Conservation (phyloP, 2,329 filamentous ascomycete genomes). For the Falciphora oryzae region DNA sequence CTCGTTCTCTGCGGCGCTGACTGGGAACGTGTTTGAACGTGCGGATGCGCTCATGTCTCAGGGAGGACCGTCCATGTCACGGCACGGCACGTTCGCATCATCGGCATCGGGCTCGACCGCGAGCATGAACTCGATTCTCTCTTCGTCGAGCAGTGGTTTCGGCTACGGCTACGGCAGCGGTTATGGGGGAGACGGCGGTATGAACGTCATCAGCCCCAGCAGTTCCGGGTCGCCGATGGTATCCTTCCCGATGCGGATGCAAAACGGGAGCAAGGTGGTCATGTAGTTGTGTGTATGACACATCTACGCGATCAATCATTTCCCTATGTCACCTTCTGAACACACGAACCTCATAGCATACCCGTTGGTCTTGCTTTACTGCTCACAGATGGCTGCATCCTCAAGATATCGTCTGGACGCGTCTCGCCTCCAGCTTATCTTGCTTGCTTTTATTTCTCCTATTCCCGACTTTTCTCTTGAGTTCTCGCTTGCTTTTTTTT, state of each 20-base stretch:
- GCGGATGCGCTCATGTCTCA: conserved; percentile 53
- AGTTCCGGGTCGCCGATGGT: conserved; percentile 14
- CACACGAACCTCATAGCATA: not conserved
- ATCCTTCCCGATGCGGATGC: conserved; percentile 23
- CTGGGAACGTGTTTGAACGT: conserved; percentile 54
- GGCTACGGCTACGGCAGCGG: not conserved
- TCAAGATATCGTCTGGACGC: not conserved
- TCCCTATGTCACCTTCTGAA: not conserved
- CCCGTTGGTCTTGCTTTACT: not conserved
- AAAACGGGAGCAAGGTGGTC: conserved; percentile 23
- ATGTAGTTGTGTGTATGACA: conserved; percentile 16
- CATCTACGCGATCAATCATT: not conserved
- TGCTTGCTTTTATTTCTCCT: not conserved
- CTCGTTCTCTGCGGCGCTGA: conserved; percentile 49
- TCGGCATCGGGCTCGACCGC: conserved; percentile 53
- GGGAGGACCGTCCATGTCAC: conserved; percentile 52
- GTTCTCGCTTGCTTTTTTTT: conserved; percentile 1
- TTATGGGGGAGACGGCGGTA: conserved; percentile 18
- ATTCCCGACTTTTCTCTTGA: not conserved
- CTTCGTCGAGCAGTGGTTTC: conserved; percentile 12
- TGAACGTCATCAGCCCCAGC: conserved; percentile 24
- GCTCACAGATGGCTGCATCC: not conserved
- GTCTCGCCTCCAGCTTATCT: not conserved
- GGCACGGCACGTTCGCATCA: conserved; percentile 51
- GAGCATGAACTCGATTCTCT: conserved; percentile 34